Evolutionary conservation across 257 asterid species (phyloP), one percentile per base, ranked within the genome.

Genomic region (Nicotiana undulata): DNA sequence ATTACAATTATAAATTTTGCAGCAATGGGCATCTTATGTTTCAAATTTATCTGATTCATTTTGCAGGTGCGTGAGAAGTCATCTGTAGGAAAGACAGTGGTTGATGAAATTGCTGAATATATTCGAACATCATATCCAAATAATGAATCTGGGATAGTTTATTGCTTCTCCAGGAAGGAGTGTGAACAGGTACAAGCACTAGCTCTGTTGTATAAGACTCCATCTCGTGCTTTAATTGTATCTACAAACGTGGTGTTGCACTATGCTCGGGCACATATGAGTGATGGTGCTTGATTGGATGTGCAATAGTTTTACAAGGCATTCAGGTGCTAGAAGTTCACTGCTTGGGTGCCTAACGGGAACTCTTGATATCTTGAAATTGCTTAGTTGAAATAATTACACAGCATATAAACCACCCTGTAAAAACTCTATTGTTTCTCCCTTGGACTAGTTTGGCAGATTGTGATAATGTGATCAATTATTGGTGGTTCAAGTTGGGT

Each of bases 121-220:
- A 87, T 95, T 79, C 93, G 81, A 89, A 82, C 88, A 18, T 91
- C 97, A 70, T 92, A 90, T 88, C 97, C 98, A 82, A 92, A 90
- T 81, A 92, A 91, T 79, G 99, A 95, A 88, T 93, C 98, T 78
- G 99, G 99, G 84, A 95, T 95, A 78, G 98, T 95, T 26, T 95
- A 95, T 88, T 95, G 99, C 88, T 95, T 95, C 89, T 92, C 99
- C 82, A 91, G 99, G 66, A 95, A 92, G 90, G 99, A 95, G 86
- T 95, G 99, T 63, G 99, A 95, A 85, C 99, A 92, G 97, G 99
- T 93, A 83, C 20, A 26, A 11, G 28, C 78, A 72, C 60, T 72
- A 72, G 37, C 78, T 72, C 16, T 72, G 78, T 72, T 52, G 4
- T 72, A 40, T 46, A 3, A 22, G 60, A 72, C 60, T 70, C 58